Evolutionary conservation across 2,329 filamentous ascomycete species (phyloP).

Genomic region (Lecanicillium sp.): DNA sequence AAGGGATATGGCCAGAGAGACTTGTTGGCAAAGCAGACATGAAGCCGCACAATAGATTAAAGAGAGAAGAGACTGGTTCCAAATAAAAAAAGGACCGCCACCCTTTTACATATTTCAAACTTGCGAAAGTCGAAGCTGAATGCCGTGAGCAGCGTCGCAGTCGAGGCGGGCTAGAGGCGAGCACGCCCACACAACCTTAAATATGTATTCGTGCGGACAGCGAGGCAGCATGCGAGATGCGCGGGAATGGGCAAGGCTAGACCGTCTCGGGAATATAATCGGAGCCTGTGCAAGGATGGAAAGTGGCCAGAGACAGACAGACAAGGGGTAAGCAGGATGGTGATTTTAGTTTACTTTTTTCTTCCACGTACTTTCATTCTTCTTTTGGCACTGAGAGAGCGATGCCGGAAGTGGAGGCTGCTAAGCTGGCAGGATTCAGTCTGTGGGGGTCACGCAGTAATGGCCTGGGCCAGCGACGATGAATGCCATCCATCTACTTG

Average conservation of each 20-base stretch:
- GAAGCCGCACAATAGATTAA: background rate
- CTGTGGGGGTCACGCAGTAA: no score
- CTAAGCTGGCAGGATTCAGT: no score
- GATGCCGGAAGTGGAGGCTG: no score
- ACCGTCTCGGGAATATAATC: constrained; percentile 7
- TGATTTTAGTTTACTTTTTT: background rate
- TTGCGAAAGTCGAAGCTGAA: background rate
- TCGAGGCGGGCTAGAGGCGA: no score
- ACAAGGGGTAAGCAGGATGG: background rate
- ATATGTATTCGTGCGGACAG: no score
- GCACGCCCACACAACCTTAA: background rate
- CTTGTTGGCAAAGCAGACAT: background rate
- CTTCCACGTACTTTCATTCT: no score
- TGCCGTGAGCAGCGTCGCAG: background rate
- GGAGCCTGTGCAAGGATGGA: background rate
- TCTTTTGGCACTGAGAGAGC: background rate
- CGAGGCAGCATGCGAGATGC: background rate
- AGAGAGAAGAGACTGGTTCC: background rate
- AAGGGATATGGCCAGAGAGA: background rate
- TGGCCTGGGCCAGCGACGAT: no score
- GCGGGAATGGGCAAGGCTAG: background rate
- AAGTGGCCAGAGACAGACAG: background rate
- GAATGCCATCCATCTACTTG: no score
- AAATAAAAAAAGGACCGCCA: background rate
- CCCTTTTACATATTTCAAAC: background rate